phyloP scores from a whole-genome alignment of 23 red algal species.

The Agarophyton chilense region DNA sequence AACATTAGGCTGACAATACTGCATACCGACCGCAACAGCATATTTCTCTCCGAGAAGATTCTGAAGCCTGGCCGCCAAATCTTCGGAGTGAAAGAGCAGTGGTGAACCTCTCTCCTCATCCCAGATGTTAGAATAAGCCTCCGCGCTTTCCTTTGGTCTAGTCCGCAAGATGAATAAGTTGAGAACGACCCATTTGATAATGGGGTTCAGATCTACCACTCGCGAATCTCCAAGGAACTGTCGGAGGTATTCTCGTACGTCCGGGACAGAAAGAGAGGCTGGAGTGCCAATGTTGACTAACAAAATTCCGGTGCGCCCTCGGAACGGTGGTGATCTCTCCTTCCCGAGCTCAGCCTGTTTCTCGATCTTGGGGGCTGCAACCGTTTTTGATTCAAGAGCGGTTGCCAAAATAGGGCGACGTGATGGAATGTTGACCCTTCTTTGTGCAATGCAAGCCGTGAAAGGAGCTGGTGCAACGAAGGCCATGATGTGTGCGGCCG shows the following conservation, averaged over 20 bases:
- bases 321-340: slow-evolving; percentile 72
- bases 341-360: slow-evolving; percentile 57
- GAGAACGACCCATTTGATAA: slow-evolving; percentile 83
- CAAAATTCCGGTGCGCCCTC: slow-evolving; percentile 83
- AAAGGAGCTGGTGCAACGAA: slow-evolving; percentile 16
- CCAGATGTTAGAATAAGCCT: slow-evolving; percentile 96
- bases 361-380: neutral
- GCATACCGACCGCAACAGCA: slow-evolving; percentile 92
- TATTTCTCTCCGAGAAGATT: slow-evolving; percentile 80
- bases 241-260: slow-evolving; percentile 97
- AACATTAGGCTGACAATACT: slow-evolving; percentile 96
- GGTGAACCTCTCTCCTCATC: slow-evolving; percentile 92
- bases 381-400: slow-evolving; percentile 9
- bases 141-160: slow-evolving; percentile 86
- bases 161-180: slow-evolving; percentile 87
- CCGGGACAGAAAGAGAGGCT: slow-evolving; percentile 60
- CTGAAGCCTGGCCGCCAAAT: slow-evolving; percentile 84
- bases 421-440: neutral
- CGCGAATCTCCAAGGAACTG: slow-evolving; percentile 95
- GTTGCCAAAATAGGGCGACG: slow-evolving; percentile 23
- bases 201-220: slow-evolving; percentile 93
- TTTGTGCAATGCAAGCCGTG: neutral
- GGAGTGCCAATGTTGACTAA: slow-evolving; percentile 98
- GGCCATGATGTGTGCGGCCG: neutral
- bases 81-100: slow-evolving; percentile 82